A percentile compares a stretch with the other conserved stretches of the same genome.
These are phyloP conservation scores for Arthrobotrys musiformis DNA, from an alignment of 2,329 filamentous ascomycete genomes.

Conservation along the genomic window DNA sequence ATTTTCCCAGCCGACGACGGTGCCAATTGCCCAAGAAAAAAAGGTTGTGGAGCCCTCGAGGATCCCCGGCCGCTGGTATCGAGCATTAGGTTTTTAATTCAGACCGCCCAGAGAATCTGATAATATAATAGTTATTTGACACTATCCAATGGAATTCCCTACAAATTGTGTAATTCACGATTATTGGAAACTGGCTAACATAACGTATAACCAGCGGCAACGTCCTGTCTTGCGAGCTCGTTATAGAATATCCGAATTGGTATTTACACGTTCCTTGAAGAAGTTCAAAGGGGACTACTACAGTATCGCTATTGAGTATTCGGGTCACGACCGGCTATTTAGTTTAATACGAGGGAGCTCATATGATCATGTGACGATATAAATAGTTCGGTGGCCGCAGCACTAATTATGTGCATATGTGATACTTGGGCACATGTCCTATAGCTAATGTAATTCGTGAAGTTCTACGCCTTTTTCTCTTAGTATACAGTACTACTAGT, in stretches of 20 bases:
- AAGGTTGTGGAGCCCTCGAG: constrained; percentile 11
- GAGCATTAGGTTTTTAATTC: neutral
- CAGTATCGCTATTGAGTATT: neutral
- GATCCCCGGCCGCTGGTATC: too few species aligned
- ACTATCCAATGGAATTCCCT: neutral
- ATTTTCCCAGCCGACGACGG: constrained; percentile 16
- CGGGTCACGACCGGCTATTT: neutral
- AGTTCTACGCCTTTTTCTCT: neutral
- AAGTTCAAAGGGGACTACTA: too few species aligned
- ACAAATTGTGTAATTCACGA: neutral
- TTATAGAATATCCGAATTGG: too few species aligned
- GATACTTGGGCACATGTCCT: neutral
- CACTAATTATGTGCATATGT: neutral
- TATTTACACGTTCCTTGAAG: too few species aligned
- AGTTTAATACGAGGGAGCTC: neutral
- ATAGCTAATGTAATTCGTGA: neutral
- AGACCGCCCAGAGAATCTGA: neutral
- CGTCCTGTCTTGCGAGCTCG: too few species aligned
- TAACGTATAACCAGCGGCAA: neutral
- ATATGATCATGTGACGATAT: neutral
- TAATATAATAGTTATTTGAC: too few species aligned
- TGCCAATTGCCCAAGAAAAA: constrained; percentile 20
- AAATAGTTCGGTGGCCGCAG: neutral
- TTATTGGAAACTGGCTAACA: constrained; percentile 1
- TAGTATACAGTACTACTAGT: too few species aligned